Percentiles rank a stretch among this genome's conserved stretches.
Conservation (phyloP, 2,329 filamentous ascomycete species). For the Talaromyces sp. region DNA sequence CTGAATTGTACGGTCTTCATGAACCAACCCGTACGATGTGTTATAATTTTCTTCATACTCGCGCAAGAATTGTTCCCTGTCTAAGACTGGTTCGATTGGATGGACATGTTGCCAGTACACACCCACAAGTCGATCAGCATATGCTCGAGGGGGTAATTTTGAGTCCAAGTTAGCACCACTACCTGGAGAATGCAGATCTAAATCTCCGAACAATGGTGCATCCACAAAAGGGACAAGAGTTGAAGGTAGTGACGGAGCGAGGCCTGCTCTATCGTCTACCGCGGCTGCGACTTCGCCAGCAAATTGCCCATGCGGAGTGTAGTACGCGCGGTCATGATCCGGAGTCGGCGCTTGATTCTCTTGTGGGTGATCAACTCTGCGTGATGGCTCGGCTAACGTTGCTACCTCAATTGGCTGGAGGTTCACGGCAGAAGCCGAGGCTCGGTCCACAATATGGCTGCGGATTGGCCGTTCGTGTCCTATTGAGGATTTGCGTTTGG, state of each 20-base stretch:
- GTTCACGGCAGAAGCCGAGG: neutral
- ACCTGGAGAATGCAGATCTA: slow-evolving; percentile 7
- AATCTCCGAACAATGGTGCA: slow-evolving; percentile 19
- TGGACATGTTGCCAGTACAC: slow-evolving; percentile 20
- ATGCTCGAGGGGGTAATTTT: slow-evolving; percentile 15
- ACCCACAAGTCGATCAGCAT: slow-evolving; percentile 17
- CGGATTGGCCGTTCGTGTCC: neutral
- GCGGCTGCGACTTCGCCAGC: slow-evolving; percentile 17
- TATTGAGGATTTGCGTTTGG: neutral
- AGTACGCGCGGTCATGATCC: slow-evolving; percentile 11
- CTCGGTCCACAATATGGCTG: neutral
- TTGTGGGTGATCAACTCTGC: neutral
- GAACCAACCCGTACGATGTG: neutral
- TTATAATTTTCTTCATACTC: slow-evolving; percentile 13
- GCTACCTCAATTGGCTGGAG: neutral
- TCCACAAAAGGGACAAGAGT: slow-evolving; percentile 19
- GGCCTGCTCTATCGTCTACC: slow-evolving; percentile 17
- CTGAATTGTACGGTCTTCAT: neutral
- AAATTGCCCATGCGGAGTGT: slow-evolving; percentile 18
- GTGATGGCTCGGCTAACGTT: neutral
- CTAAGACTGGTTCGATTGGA: slow-evolving; percentile 17
- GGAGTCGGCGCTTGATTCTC: neutral
- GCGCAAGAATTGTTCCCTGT: slow-evolving; percentile 13
- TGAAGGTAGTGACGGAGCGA: slow-evolving; percentile 4
- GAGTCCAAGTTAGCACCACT: neutral